Conservation (phyloP, 345 rosid species). For the Pistacia integerrima region DNA sequence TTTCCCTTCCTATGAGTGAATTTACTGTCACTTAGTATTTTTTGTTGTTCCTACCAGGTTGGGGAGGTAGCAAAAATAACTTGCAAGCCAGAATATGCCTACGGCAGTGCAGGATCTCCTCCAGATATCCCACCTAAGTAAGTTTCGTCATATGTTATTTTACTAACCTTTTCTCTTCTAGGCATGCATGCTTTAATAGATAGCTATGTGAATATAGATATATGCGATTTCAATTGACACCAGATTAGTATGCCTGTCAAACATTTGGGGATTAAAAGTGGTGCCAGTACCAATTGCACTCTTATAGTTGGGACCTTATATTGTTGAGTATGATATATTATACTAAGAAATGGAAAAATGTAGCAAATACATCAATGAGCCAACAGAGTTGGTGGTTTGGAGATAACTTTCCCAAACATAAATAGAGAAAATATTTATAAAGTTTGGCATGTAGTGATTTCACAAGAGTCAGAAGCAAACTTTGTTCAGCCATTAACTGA, state of each 20-base stretch:
- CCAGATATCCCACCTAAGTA: slow-evolving; percentile 94
- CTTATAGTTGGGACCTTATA: background rate
- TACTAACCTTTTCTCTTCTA: background rate
- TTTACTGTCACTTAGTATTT: background rate
- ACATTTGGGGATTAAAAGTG: background rate
- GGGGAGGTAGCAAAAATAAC: slow-evolving; percentile 94
- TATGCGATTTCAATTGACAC: background rate
- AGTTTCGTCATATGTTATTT: background rate
- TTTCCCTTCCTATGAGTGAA: background rate
- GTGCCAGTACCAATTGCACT: background rate
- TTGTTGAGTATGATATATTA: background rate
- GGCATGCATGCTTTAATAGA: background rate
- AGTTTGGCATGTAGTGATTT: background rate
- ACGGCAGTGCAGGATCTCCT: slow-evolving; percentile 85
- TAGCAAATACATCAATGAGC: background rate
- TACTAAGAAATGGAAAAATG: background rate
- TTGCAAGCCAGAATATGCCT: slow-evolving; percentile 95
- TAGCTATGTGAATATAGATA: background rate
- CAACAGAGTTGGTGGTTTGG: background rate
- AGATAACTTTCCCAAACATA: background rate
- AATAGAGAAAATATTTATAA: background rate
- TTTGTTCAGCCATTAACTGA: too few relatives aligned
- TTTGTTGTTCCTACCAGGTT: slow-evolving; percentile 47
- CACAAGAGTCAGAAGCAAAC: background rate
- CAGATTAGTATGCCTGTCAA: background rate